Conservation (phyloP, 306 rosid species). For the Fragaria ananassa region DNA sequence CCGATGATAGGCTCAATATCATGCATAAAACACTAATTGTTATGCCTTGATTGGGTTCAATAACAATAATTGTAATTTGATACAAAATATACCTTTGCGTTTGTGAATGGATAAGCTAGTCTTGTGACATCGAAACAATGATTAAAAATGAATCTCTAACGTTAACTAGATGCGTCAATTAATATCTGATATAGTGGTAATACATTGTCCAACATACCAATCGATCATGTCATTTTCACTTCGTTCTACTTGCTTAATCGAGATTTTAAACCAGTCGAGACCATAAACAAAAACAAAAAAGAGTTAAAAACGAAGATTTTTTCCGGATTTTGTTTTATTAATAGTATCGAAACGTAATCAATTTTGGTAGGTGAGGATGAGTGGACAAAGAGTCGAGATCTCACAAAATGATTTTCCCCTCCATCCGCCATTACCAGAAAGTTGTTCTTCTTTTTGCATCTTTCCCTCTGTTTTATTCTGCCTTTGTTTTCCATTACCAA, state of each 20-base stretch:
- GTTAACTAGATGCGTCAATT: not conserved
- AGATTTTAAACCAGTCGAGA: not conserved
- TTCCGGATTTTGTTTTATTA: not conserved
- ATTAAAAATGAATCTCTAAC: not conserved
- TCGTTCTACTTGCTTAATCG: not conserved
- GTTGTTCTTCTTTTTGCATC: not conserved
- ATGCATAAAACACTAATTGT: not conserved
- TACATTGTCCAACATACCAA: not conserved
- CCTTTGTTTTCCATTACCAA: not conserved
- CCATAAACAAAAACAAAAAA: not conserved
- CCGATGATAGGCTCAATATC: not conserved
- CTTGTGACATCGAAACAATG: not conserved
- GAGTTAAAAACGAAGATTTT: not conserved
- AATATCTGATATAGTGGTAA: not conserved
- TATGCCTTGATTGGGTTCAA: not conserved
- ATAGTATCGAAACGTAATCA: not conserved
- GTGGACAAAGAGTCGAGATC: constrained; percentile 3
- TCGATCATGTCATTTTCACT: not conserved
- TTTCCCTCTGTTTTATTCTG: not conserved
- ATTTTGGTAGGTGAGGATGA: not conserved
- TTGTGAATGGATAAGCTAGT: not conserved
- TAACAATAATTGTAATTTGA: not conserved
- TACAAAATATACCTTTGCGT: not conserved
- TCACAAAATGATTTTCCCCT: not conserved
- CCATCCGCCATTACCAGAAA: constrained; percentile 22